Base-by-base conservation (phyloP, 163 green algal genomes). In the Prototheca wickerhamii region DNA sequence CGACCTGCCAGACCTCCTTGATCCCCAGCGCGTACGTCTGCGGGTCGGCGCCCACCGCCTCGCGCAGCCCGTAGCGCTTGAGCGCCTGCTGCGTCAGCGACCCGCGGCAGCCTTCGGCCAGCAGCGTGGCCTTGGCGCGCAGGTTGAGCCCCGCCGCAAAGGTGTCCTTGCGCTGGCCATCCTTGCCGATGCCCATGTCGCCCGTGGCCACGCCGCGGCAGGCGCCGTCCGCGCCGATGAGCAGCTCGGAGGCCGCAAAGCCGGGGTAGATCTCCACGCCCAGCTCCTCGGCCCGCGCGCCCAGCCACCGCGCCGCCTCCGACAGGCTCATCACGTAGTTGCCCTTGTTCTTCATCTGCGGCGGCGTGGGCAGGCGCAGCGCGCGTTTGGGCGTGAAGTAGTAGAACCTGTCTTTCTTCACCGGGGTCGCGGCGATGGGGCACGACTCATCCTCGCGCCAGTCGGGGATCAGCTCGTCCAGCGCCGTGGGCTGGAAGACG, bases 1-100 rank as follows among this genome's bases (percentile, higher is more conserved):
- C 71, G 21, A 92, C 76, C 69, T 86, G 58, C 84, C 88, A 86
- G 57, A 96, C 89, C 78, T 97, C 91, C 71, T 97, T 97, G 23
- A 97, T 73, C 5, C 91, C 91, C 37, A 97, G 77, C 0, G 76
- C 89, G 69, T 97, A 97, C 7, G 86, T 95, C 68, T 96, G 91
- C 10, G 77, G 83, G 44, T 87, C 75, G 1, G 79, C 80, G 1
- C 82, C 76, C 0, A 61, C 83, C 57, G 76, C 68, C 46, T 88
- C 75, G 29, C 86, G 76, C 66, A 97, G 65, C 1, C 51, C 34
- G 63, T 83, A 95, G 1, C 52, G 65, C 57, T 78, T 72, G 31
- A 95, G 94, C 2, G 86, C 65, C 26, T 76, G 58, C 83, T 95
- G 80, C 8, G 79, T 87, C 28, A 97, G 71, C 32, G 84, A 95